Base-by-base conservation (phyloP, 2,329 filamentous ascomycete genomes). In the Aureobasidium sp. region DNA sequence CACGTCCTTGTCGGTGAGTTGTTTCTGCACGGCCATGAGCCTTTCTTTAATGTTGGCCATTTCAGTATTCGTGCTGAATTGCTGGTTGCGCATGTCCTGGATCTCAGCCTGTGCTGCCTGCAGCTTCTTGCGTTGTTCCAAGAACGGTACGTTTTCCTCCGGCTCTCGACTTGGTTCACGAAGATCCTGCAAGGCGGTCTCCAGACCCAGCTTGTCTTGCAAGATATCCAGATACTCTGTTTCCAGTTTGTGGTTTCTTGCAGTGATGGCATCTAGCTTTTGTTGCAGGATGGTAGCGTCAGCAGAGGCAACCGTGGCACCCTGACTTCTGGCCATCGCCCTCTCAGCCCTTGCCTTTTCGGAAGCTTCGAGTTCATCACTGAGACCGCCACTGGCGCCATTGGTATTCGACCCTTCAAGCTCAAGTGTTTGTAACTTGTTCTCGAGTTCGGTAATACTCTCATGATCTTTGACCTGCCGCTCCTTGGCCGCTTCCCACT, bases 391-490 rank as follows among this genome's bases (percentile, higher is more conserved):
- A 7, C 64, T 48, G 9, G 66, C 34, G 15, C 30, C 50, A 21
- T 57, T 63, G 2, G 49, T 36, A 16, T 29, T 58, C 13, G 57
- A 60, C 15, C 67, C 70, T 44, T 73, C 73, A 0, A 72, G 66
- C 37, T 76, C 73, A 10, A 76, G 67, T 4, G 79, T 76, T 15
- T 75, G 73, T 45, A 79, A 70, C 55, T 74, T 74, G 32, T 76
- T 73, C 64, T 79, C 76, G 7, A 80, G 72, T 50, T 80, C 78
- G 50, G 75, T 73, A 36, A 78, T 76, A 2, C 73, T 74, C 49
- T 80, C 77, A 54, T 80, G 77, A 34, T 78, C 77, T 32, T 76
- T 75, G 60, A 75, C 75, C 59, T 79, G 77, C 32, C 79, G 68
- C 60, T 80, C 78, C 27, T 74, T 71, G 39, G 76, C 76, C 41